phyloP scores from a whole-genome alignment of 2,329 filamentous ascomycete genomes.

The Leptographium lundbergii region DNA sequence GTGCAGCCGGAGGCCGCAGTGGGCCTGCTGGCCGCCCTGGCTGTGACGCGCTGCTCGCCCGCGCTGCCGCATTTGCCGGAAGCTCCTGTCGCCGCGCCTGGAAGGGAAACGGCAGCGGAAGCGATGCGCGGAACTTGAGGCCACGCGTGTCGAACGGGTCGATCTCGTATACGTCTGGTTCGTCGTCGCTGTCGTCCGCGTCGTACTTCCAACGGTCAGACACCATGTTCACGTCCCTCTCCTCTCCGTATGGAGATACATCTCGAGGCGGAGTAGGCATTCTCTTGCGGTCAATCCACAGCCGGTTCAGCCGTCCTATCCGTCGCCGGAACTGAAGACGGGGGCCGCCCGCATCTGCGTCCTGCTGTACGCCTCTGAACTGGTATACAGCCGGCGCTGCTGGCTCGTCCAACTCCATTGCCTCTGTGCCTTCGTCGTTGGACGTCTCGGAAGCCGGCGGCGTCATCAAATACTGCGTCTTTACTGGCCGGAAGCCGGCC shows the following conservation, averaged over 20 bases:
- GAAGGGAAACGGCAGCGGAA: slow-evolving; percentile 29
- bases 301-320: slow-evolving; percentile 68
- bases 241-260: neutral
- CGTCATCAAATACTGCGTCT: slow-evolving; percentile 57
- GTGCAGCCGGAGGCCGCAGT: neutral
- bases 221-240: slow-evolving; percentile 21
- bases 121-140: slow-evolving; percentile 48
- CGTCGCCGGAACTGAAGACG: slow-evolving; percentile 67
- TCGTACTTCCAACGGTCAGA: slow-evolving; percentile 77
- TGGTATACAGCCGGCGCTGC: slow-evolving; percentile 26
- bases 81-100: slow-evolving; percentile 7
- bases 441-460: slow-evolving; percentile 45
- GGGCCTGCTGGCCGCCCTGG: slow-evolving; percentile 11
- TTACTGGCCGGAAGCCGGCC: slow-evolving; percentile 56
- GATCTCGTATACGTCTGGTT: slow-evolving; percentile 59
- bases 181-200: slow-evolving; percentile 71
- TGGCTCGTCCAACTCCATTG: slow-evolving; percentile 42
- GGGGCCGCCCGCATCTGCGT: slow-evolving; percentile 6
- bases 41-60: slow-evolving; percentile 3
- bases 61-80: neutral
- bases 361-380: slow-evolving; percentile 30
- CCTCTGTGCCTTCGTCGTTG: slow-evolving; percentile 26
- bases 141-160: slow-evolving; percentile 55
- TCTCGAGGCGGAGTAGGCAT: slow-evolving; percentile 39
- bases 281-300: slow-evolving; percentile 79